Evolutionary conservation across 164 flowering plant genomes (phyloP).

Genomic region (Dillenia suffruticosa): DNA sequence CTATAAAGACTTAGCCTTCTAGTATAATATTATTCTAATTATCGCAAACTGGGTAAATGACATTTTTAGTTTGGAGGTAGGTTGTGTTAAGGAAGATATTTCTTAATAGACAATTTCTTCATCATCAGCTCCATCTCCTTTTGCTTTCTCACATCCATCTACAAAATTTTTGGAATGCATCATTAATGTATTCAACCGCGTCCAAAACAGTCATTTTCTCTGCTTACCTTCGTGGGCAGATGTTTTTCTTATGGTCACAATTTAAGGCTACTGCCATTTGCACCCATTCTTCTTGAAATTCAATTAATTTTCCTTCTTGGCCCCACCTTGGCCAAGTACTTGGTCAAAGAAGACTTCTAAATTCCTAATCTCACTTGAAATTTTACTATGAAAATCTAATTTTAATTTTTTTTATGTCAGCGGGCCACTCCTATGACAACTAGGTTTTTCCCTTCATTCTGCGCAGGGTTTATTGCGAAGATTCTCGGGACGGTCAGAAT

Average conservation of each 20-base stretch:
- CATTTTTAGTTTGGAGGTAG: conserved; percentile 4
- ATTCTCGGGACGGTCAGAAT: no score
- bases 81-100: neutral
- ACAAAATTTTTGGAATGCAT: conserved; percentile 44
- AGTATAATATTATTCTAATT: neutral
- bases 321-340: no score
- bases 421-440: no score
- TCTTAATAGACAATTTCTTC: conserved; percentile 17
- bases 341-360: no score
- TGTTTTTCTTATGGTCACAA: conserved; percentile 53
- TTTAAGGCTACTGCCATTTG: conserved; percentile 57
- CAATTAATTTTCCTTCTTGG: conserved; percentile 42
- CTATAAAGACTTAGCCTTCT: no score
- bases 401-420: no score
- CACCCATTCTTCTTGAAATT: conserved; percentile 68
- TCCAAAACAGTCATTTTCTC: conserved; percentile 55
- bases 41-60: conserved; percentile 30
- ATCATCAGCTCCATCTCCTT: conserved; percentile 33
- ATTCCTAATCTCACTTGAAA: no score
- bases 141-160: conserved; percentile 33
- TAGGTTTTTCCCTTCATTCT: no score
- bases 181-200: conserved; percentile 36
- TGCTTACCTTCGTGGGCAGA: conserved; percentile 47
- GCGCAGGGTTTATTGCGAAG: no score
- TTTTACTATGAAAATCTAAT: no score